Percentiles rank a stretch among this genome's conserved stretches.
These are phyloP conservation scores for thale cress (Arabidopsis thaliana) DNA, from an alignment of 345 rosid species.

Conservation along the genomic window DNA sequence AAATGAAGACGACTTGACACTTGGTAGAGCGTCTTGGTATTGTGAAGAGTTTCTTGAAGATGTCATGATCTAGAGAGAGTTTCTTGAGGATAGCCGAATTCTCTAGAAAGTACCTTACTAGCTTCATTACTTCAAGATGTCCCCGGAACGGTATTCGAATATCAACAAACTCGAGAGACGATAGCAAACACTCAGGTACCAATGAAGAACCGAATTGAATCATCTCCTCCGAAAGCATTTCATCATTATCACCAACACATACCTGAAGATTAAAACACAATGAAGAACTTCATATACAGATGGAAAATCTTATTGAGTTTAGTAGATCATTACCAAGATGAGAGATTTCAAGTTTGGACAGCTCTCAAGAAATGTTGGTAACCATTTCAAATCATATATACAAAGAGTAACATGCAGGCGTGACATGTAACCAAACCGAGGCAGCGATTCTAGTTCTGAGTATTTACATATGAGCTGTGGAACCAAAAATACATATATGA, in stretches of 20 bases:
- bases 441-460: not conserved
- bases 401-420: not conserved
- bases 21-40: not conserved
- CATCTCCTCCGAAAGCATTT: not conserved
- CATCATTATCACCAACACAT: not conserved
- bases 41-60: not conserved
- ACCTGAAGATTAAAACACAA: not conserved
- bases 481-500: no score
- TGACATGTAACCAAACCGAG: not conserved
- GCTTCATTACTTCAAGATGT: not conserved
- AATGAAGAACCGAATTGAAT: not conserved
- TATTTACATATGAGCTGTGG: no score
- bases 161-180: not conserved
- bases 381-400: not conserved
- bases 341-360: not conserved
- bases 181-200: not conserved
- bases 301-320: not conserved
- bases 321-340: not conserved
- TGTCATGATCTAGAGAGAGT: not conserved
- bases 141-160: not conserved
- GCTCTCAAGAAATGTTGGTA: not conserved
- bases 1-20: not conserved
- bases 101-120: not conserved
- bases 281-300: not conserved
- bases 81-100: not conserved